These are phyloP conservation scores for Coniophora puteana DNA, from an alignment of 1,284 basidiomycete species.

Conservation along the genomic window DNA sequence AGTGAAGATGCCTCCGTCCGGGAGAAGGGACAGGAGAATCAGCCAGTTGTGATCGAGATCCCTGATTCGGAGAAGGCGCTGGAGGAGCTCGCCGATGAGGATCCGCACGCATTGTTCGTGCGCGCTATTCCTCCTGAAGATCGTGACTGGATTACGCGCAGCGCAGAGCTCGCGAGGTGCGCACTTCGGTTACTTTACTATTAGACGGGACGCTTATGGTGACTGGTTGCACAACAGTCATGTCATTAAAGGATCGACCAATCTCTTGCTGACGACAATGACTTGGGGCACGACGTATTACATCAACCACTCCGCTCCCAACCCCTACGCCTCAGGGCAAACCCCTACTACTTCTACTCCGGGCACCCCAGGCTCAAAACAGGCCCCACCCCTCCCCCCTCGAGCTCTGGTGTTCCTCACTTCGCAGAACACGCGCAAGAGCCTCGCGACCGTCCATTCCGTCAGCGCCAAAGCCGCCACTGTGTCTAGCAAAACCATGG, in stretches of 20 bases:
- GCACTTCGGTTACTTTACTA: constrained; percentile 13
- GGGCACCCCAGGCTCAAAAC: constrained; percentile 27
- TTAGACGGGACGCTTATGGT: background rate
- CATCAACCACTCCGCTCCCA: constrained; percentile 53
- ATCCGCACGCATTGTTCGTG: constrained; percentile 52
- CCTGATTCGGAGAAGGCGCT: too few relatives aligned
- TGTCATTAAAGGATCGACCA: constrained; percentile 67
- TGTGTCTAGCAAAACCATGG: constrained; percentile 62
- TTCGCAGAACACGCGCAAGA: constrained; percentile 55
- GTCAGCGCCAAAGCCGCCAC: constrained; percentile 65
- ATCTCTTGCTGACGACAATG: constrained; percentile 59
- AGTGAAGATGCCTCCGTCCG: constrained; percentile 53
- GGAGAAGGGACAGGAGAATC: constrained; percentile 47
- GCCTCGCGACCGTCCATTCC: constrained; percentile 58
- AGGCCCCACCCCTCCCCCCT: constrained; percentile 41
- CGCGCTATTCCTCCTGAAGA: constrained; percentile 61
- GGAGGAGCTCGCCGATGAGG: constrained; percentile 35
- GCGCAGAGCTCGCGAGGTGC: constrained; percentile 67
- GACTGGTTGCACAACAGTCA: constrained; percentile 42
- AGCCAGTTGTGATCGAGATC: constrained; percentile 74
- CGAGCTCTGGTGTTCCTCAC: constrained; percentile 60
- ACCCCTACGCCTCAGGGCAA: constrained; percentile 24
- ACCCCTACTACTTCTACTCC: constrained; percentile 29
- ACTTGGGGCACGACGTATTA: constrained; percentile 61
- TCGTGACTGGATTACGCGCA: constrained; percentile 70